Base-by-base conservation (phyloP, 768 basidiomycete species). In the Boletus subparvulus region DNA sequence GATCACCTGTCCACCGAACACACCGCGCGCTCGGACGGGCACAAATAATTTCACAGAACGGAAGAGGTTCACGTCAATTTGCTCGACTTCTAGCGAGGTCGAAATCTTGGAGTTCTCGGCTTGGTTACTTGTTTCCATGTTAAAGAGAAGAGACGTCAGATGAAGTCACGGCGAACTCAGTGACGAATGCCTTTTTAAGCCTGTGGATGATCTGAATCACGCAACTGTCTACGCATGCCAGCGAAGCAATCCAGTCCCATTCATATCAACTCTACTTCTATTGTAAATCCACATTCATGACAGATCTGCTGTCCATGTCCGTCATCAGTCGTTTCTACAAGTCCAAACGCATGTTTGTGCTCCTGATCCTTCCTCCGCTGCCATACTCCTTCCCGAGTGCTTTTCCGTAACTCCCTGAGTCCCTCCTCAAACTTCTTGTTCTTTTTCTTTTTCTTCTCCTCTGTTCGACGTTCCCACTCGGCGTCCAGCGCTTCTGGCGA, bases 351-450 rank as follows among this genome's bases (percentile, higher is more conserved):
- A 71, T 99, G 97, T 50, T 80, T 84, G 72, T 99, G 97, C 71
- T 94, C 90, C 54, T 83, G 84, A 60, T 97, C 94, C 66, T 88
- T 84, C 47, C 92, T 80, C 58, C 84, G 79, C 71, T 96, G 94
- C 87, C 92, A 96, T 13, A 92, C 83, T 28, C 92, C 90, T 71
- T 94, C 93, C 62, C 90, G 83, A 3, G 95, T 97, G 59, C 89
- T 81, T 64, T 83, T 84, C 39, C 95, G 82, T 43, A 98, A 75
- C 66, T 98, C 94, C 66, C 77, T 83, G 54, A 99, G 74, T 42
- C 92, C 84, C 63, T 95, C 86, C 68, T 97, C 95, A 62, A 98
- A 98, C 69, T 99, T 98, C 70, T 86, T 92, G 63, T 90, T 90
- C 78, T 92, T 90, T 73, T 92, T 90, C 67, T 87, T 87, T 68